These are phyloP conservation scores for Xylariaceae sp. DNA, from an alignment of 2,329 filamentous ascomycete species.

Conservation along the genomic window DNA sequence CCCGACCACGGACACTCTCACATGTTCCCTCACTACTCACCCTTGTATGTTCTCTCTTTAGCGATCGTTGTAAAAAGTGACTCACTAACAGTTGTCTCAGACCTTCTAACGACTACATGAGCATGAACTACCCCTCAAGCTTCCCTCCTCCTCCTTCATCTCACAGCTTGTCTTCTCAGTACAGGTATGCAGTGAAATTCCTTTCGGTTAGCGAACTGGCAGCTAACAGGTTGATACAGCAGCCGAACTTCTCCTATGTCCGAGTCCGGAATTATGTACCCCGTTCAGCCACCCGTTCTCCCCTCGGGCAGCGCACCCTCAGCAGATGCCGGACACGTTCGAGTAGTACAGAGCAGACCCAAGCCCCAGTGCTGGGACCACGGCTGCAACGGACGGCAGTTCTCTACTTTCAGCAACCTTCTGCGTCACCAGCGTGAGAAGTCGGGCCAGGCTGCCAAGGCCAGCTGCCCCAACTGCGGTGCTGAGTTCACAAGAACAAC, in stretches of 20 bases:
- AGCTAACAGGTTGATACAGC: constrained; percentile 23
- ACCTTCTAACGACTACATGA: constrained; percentile 38
- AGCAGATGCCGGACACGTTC: constrained; percentile 48
- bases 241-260: constrained; percentile 39
- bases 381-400: constrained; percentile 90
- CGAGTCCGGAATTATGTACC: constrained; percentile 42
- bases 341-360: constrained; percentile 71
- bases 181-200: constrained; percentile 33
- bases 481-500: constrained; percentile 88
- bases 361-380: constrained; percentile 97
- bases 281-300: constrained; percentile 35
- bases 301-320: constrained; percentile 32
- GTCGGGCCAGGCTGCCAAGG: constrained; percentile 83
- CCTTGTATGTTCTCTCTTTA: constrained; percentile 23
- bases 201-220: not conserved
- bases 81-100: constrained; percentile 24
- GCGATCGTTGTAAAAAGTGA: not conserved
- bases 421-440: constrained; percentile 91
- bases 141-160: constrained; percentile 29
- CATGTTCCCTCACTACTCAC: constrained; percentile 30
- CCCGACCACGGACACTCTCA: constrained; percentile 36
- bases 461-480: constrained; percentile 82
- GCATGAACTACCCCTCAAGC: constrained; percentile 40
- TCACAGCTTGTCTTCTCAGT: constrained; percentile 34
- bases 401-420: constrained; percentile 94